These are phyloP conservation scores for Sporothrix schenckii DNA, from an alignment of 2,329 filamentous ascomycete genomes.

Conservation along the genomic window DNA sequence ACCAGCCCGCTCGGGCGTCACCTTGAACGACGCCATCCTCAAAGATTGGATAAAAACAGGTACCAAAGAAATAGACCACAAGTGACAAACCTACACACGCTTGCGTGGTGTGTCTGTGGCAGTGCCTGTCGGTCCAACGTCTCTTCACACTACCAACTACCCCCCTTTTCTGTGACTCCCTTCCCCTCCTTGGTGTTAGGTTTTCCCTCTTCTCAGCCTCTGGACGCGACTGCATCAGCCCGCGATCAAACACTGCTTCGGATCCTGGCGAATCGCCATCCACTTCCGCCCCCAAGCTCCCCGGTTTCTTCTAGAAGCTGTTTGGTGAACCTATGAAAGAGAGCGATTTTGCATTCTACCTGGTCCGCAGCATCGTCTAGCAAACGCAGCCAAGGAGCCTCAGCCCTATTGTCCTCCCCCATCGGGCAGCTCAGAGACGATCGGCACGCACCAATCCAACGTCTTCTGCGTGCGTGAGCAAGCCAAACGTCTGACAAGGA, in stretches of 20 bases:
- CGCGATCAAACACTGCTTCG: conserved; percentile 22
- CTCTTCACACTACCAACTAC: not conserved
- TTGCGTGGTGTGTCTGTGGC: conserved; percentile 26
- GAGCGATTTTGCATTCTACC: not conserved
- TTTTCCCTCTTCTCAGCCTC: conserved; percentile 1
- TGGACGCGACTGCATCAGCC: not conserved
- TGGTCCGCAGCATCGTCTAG: conserved; percentile 30
- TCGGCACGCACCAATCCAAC: not conserved
- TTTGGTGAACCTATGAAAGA: conserved; percentile 14
- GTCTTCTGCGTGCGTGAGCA: not conserved
- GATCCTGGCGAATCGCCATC: conserved; percentile 18
- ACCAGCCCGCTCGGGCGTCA: not conserved
- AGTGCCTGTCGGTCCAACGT: conserved; percentile 21
- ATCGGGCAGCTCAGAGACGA: not conserved
- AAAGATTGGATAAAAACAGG: not conserved
- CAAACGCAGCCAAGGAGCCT: conserved; percentile 25
- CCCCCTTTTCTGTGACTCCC: not conserved
- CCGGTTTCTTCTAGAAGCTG: conserved; percentile 22
- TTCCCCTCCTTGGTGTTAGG: conserved; percentile 8
- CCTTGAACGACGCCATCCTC: conserved; percentile 6
- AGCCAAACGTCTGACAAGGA: not conserved
- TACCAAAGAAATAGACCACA: not conserved
- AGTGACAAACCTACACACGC: not conserved
- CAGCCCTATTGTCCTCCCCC: conserved; percentile 28
- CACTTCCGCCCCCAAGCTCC: not conserved